phyloP scores from a whole-genome alignment of 2,329 filamentous ascomycete genomes.

The Sarocladium oryzae region DNA sequence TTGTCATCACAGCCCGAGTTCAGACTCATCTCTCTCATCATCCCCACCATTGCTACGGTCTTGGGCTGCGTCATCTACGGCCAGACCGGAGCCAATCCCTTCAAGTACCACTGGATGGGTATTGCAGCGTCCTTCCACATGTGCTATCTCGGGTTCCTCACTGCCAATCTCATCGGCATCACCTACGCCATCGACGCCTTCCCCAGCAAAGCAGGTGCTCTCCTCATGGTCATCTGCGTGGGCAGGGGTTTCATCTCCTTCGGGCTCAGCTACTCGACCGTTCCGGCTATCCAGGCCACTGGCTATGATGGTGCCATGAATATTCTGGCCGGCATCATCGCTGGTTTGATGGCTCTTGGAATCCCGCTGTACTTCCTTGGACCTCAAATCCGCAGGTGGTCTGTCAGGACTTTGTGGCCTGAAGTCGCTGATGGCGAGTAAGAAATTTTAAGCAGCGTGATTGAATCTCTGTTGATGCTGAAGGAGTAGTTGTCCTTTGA shows the following conservation, averaged over 20 bases:
- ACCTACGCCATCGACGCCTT: constrained; percentile 22
- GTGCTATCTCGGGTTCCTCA: constrained; percentile 20
- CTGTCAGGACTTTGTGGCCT: background rate
- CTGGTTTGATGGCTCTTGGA: constrained; percentile 9
- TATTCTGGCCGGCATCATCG: constrained; percentile 16
- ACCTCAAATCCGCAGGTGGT: background rate
- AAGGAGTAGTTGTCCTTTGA: too few relatives aligned
- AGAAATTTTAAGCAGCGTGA: too few relatives aligned
- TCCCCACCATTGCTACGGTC: background rate
- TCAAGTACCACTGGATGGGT: constrained; percentile 14
- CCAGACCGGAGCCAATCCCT: background rate
- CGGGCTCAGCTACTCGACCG: constrained; percentile 18
- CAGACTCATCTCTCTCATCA: background rate
- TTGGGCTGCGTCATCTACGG: constrained; percentile 11
- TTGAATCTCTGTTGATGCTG: too few relatives aligned
- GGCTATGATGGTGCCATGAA: constrained; percentile 18
- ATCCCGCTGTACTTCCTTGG: background rate
- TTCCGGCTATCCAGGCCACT: constrained; percentile 14
- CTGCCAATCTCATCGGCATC: constrained; percentile 20
- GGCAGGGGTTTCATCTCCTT: constrained; percentile 20
- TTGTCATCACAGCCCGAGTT: constrained; percentile 3
- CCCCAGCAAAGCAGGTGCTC: constrained; percentile 21
- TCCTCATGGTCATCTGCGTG: constrained; percentile 19
- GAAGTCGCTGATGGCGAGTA: background rate
- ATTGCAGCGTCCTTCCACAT: constrained; percentile 14